phyloP scores from a whole-genome alignment of 2,329 filamentous ascomycete genomes.

The Penicillium sp. region DNA sequence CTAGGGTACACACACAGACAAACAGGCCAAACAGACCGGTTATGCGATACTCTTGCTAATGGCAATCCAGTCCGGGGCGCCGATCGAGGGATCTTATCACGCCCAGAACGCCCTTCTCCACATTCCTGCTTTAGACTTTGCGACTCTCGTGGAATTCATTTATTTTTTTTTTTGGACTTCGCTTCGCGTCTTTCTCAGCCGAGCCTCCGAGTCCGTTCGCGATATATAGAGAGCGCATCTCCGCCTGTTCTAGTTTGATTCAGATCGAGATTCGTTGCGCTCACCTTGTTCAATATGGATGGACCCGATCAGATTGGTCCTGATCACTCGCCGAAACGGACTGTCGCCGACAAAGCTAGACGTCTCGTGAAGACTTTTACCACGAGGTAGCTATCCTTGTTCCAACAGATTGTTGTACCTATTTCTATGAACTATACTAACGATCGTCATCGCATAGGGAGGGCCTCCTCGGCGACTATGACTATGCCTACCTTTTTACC shows the following conservation, averaged over 20 bases:
- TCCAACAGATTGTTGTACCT: background rate
- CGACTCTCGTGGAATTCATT: background rate
- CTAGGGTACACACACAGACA: background rate
- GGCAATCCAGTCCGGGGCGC: background rate
- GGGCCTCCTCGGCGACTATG: conserved; percentile 81
- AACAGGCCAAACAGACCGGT: background rate
- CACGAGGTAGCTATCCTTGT: conserved; percentile 44
- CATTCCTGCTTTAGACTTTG: conserved; percentile 5
- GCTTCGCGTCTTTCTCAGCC: background rate
- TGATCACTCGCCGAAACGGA: conserved; percentile 40
- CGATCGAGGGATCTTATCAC: conserved; percentile 1
- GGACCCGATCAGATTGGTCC: conserved; percentile 51
- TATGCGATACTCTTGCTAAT: conserved; percentile 18
- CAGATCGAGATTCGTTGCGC: background rate
- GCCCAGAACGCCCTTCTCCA: background rate
- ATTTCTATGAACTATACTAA: conserved; percentile 3
- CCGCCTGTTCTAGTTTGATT: background rate
- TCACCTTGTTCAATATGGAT: conserved; percentile 32
- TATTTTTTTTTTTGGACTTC: background rate
- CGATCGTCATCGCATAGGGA: conserved; percentile 50
- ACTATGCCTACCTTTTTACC: conserved; percentile 86
- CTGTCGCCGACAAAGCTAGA: conserved; percentile 40
- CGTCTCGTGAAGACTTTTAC: conserved; percentile 43
- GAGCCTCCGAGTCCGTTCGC: background rate
- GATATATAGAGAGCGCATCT: background rate